These are phyloP conservation scores for Arthrobotrys pseudoclavata DNA, from an alignment of 2,329 filamentous ascomycete species.

Conservation along the genomic window DNA sequence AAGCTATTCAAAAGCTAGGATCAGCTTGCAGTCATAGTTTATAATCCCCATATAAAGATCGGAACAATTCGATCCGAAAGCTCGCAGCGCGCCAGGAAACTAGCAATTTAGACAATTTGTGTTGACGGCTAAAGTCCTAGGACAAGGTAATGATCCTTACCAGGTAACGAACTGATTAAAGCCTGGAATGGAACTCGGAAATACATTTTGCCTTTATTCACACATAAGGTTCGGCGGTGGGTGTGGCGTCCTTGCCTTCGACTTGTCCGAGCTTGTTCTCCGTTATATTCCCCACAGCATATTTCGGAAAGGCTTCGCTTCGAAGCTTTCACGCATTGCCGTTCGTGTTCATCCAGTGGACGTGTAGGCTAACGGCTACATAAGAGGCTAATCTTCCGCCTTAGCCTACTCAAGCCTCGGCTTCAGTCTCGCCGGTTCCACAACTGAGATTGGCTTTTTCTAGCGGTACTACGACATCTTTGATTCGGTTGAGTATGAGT, in stretches of 20 bases:
- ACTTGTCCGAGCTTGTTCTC: constrained; percentile 24
- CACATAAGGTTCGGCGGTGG: constrained; percentile 48
- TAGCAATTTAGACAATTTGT: constrained; percentile 14
- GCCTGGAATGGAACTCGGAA: constrained; percentile 27
- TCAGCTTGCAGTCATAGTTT: not conserved
- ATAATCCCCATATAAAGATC: constrained; percentile 19
- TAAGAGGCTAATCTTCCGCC: constrained; percentile 35
- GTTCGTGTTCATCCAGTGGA: constrained; percentile 20
- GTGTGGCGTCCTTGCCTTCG: constrained; percentile 39
- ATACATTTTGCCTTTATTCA: constrained; percentile 47
- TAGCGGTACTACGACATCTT: constrained; percentile 17
- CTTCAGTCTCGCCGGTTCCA: constrained; percentile 49
- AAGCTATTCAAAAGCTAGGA: constrained; percentile 7
- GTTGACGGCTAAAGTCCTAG: constrained; percentile 55
- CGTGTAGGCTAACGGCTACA: constrained; percentile 27
- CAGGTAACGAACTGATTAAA: constrained; percentile 37
- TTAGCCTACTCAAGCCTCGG: constrained; percentile 48
- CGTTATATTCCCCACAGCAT: constrained; percentile 25
- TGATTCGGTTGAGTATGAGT: not conserved
- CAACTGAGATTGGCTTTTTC: constrained; percentile 42
- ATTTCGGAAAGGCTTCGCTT: constrained; percentile 43
- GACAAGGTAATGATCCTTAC: constrained; percentile 35
- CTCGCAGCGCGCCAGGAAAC: not conserved
- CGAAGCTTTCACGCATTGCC: constrained; percentile 13
- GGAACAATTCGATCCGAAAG: constrained; percentile 59